These are phyloP conservation scores for Geotrichum australiense DNA, from an alignment of 1,139 yeast species.

Conservation along the genomic window DNA sequence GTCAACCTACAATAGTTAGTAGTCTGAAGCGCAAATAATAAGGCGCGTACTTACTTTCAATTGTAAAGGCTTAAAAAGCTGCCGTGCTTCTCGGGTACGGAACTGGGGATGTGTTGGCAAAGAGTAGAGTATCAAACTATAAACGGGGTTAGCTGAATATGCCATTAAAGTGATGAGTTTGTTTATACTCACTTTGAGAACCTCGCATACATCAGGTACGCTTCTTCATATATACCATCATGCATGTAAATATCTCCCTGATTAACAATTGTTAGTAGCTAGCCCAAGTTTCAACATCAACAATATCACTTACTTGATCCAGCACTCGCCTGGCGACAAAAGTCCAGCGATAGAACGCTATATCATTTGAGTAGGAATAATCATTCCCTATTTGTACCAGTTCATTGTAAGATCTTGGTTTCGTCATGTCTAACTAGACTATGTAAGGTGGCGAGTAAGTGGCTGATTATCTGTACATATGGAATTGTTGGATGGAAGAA, in stretches of 20 bases:
- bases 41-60: slow-evolving; percentile 6
- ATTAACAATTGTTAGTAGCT: slow-evolving; percentile 8
- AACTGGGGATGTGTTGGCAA: slow-evolving; percentile 42
- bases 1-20: slow-evolving; percentile 19
- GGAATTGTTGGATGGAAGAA: no score
- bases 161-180: not conserved
- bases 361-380: slow-evolving; percentile 40
- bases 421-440: no score
- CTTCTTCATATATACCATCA: slow-evolving; percentile 39
- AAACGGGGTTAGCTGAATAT: not conserved
- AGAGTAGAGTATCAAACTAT: slow-evolving; percentile 38
- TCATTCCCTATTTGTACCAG: slow-evolving; percentile 39
- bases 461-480: no score
- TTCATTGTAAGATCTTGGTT: slow-evolving; percentile 27
- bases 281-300: not conserved
- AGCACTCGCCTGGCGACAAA: slow-evolving; percentile 39
- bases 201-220: slow-evolving; percentile 44
- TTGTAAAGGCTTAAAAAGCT: slow-evolving; percentile 24
- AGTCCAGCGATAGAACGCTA: slow-evolving; percentile 43
- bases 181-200: slow-evolving; percentile 37
- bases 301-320: slow-evolving; percentile 20
- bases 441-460: no score
- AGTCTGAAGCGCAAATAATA: slow-evolving; percentile 3
- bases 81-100: slow-evolving; percentile 23
- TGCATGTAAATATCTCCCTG: slow-evolving; percentile 42